Base-by-base conservation (phyloP, 2,329 filamentous ascomycete species). In the Moelleriella libera region DNA sequence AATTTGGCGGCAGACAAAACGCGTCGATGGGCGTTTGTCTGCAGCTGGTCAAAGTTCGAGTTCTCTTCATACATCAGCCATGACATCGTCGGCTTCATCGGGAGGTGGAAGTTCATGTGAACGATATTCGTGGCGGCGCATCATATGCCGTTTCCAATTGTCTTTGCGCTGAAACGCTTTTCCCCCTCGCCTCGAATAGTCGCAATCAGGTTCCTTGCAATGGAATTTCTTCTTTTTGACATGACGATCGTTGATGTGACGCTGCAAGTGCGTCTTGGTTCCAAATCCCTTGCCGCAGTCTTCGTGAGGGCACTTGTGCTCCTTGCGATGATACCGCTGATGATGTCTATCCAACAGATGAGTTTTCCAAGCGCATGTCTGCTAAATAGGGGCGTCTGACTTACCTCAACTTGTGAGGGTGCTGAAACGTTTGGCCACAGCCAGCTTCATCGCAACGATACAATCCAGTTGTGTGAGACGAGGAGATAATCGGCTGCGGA, bases 141-240 rank as follows among this genome's bases (percentile, higher is more conserved):
- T 64, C 75, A 80, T 79, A 56, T 80, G 76, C 48, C 76, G 64
- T 54, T 75, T 72, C 76, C 76, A 80, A 58, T 80, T 80, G 55
- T 80, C 76, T 55, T 80, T 80, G 47, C 76, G 64, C 1, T 76
- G 75, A 52, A 80, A 80, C 0, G 71, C 74, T 51, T 76, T 78
- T 47, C 75, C 74, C 7, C 76, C 76, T 12, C 64, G 58, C 48
- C 67, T 69, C n/a, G 74, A 78, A 55, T 76, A 80, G 5, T 72
- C 66, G 54, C 76, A 80, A 6, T 68, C 68, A 2, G 64, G 65
- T 5, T 75, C 67, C 0, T 68, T 72, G 54, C 76, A 80, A 57
- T 79, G 75, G 48, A 74, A 80, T 49, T 76, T 76, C 58, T 74
- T 75, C 50, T 71, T 75, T 63, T 78, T 78, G 53, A 70, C 68